Conservation (phyloP, 805 yeast genomes). For the Yamadazyma philogaea region DNA sequence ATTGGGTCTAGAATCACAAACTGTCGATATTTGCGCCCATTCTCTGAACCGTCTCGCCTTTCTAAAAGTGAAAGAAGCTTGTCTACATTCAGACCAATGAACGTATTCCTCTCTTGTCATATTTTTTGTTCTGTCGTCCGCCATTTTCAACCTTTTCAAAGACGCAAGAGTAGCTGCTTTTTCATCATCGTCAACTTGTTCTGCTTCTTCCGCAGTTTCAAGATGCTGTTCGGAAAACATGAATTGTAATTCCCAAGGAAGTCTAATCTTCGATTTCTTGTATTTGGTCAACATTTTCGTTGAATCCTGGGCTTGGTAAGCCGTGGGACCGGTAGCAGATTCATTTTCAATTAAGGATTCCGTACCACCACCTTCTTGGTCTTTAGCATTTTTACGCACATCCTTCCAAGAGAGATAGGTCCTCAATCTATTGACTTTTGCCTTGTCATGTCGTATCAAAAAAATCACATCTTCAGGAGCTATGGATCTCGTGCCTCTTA, state of each 20-base stretch:
- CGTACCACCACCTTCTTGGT: slow-evolving; percentile 51
- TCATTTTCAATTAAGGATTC: slow-evolving; percentile 51
- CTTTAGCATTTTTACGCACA: slow-evolving; percentile 75
- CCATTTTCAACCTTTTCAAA: slow-evolving; percentile 81
- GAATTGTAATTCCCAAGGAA: slow-evolving; percentile 94
- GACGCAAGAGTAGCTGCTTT: slow-evolving; percentile 86
- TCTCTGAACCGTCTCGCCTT: slow-evolving; percentile 93
- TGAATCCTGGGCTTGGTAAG: slow-evolving; percentile 32
- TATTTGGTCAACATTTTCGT: slow-evolving; percentile 45
- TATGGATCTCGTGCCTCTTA: slow-evolving; percentile 79
- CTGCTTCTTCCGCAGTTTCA: slow-evolving; percentile 58
- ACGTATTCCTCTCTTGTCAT: slow-evolving; percentile 98
- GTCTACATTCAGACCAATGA: slow-evolving; percentile 98
- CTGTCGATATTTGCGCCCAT: slow-evolving; percentile 85
- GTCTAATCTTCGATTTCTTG: slow-evolving; percentile 73
- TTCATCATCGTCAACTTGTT: slow-evolving; percentile 80
- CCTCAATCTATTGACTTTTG: slow-evolving; percentile 86
- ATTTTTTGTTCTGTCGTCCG: slow-evolving; percentile 87
- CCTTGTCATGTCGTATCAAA: slow-evolving; percentile 86
- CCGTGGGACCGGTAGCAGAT: slow-evolving; percentile 35
- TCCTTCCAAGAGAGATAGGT: slow-evolving; percentile 97
- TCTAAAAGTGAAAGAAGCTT: slow-evolving; percentile 92
- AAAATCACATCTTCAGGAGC: slow-evolving; percentile 93
- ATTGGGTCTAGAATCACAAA: slow-evolving; percentile 87
- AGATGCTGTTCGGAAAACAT: slow-evolving; percentile 91